phyloP scores from a whole-genome alignment of 2,329 filamentous ascomycete species.

The Paraphoma chrysanthemicola region DNA sequence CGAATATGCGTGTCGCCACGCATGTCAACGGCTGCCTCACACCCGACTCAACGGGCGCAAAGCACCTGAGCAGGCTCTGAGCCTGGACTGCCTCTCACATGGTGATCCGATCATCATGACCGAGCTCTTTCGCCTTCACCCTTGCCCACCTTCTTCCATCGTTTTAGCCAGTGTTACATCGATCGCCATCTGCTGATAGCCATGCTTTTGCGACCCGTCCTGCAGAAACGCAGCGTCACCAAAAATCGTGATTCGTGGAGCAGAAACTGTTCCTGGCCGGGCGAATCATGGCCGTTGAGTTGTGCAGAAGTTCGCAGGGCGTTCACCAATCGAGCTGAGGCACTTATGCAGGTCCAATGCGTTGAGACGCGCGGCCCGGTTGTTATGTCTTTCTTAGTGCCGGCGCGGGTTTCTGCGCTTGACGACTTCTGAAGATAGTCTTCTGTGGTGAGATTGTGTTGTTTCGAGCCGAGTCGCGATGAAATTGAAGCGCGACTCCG shows the following conservation, averaged over 20 bases:
- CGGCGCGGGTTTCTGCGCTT: not conserved
- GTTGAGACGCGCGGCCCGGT: conserved; percentile 10
- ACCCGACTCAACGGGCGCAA: too few species aligned
- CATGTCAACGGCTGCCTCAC: too few species aligned
- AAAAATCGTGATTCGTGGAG: conserved; percentile 2
- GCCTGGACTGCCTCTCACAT: not conserved
- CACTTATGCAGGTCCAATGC: conserved; percentile 10
- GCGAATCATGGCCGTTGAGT: not conserved
- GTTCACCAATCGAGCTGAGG: conserved; percentile 3
- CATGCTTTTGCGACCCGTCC: not conserved
- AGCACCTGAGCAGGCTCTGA: too few species aligned
- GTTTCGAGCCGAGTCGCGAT: not conserved
- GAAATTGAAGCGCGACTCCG: not conserved
- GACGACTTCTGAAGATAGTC: not conserved
- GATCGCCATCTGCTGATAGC: not conserved
- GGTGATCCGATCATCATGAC: not conserved
- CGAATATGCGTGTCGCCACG: too few species aligned
- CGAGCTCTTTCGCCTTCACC: not conserved
- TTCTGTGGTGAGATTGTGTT: not conserved
- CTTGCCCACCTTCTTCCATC: not conserved
- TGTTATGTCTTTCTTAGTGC: not conserved
- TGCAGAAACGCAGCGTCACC: not conserved
- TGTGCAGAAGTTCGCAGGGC: conserved; percentile 3
- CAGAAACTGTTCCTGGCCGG: not conserved
- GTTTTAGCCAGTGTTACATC: not conserved